A percentile compares a stretch with the other conserved stretches of the same genome.
These are phyloP conservation scores for Dicorynia guianensis DNA, from an alignment of 306 rosid genomes.

Conservation along the genomic window DNA sequence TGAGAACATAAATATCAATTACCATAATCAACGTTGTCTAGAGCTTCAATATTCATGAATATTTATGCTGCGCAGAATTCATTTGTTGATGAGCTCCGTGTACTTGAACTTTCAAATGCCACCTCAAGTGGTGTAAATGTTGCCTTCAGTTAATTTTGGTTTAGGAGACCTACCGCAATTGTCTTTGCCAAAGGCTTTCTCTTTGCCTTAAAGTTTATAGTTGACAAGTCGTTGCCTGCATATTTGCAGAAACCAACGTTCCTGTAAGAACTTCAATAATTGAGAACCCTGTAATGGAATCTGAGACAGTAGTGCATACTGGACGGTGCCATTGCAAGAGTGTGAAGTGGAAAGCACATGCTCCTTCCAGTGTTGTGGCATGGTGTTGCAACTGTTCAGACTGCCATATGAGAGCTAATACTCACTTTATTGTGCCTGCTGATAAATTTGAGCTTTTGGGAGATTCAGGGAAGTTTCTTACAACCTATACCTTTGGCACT, in stretches of 20 bases:
- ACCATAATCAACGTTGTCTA: not conserved
- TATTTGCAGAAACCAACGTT: not conserved
- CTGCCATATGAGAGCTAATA: constrained; percentile 79
- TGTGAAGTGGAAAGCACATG: constrained; percentile 73
- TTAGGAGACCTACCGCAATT: not conserved
- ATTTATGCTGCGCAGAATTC: constrained; percentile 13
- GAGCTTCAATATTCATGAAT: not conserved
- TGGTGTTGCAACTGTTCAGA: constrained; percentile 84
- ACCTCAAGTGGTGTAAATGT: not conserved
- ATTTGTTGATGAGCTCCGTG: constrained; percentile 18
- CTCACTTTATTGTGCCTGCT: constrained; percentile 68
- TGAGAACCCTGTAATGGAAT: constrained; percentile 58
- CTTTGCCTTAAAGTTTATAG: not conserved
- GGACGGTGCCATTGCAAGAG: constrained; percentile 95
- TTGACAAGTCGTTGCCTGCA: too few species aligned
- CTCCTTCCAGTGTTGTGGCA: constrained; percentile 68
- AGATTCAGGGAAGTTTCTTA: constrained; percentile 65
- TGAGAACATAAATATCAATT: not conserved
- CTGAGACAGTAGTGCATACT: constrained; percentile 60
- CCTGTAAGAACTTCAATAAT: not conserved
- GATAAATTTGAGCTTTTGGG: constrained; percentile 67
- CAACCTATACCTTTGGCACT: constrained; percentile 80
- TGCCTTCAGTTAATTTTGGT: not conserved
- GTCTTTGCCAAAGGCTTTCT: not conserved
- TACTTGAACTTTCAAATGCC: not conserved